A percentile compares a stretch with the other conserved stretches of the same genome.
Evolutionary conservation across 805 yeast genomes (phyloP).

Genomic region (Lachancea dasiensis): DNA sequence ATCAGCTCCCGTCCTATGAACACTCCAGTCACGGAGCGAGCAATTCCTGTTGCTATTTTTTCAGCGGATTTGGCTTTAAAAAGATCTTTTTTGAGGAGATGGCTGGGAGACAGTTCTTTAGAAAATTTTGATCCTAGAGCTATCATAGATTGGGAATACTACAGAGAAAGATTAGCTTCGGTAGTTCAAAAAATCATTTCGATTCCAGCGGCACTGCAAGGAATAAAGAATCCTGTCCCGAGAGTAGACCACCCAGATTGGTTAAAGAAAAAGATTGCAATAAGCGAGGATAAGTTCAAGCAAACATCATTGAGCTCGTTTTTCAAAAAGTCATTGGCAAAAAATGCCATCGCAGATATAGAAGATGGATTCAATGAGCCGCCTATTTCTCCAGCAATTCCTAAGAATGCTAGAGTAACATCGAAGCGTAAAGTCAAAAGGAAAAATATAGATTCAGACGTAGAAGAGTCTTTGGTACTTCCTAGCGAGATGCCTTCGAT

Average conservation of each 20-base stretch:
- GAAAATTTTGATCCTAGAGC: slow-evolving; percentile 81
- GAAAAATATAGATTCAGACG: slow-evolving; percentile 27
- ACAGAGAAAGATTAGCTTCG: slow-evolving; percentile 83
- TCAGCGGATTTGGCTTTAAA: slow-evolving; percentile 73
- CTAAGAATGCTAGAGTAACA: slow-evolving; percentile 34
- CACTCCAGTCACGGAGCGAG: slow-evolving; percentile 93
- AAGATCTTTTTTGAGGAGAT: slow-evolving; percentile 67
- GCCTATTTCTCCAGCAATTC: slow-evolving; percentile 18
- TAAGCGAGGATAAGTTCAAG: slow-evolving; percentile 58
- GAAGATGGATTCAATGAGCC: slow-evolving; percentile 58
- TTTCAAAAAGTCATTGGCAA: slow-evolving; percentile 43
- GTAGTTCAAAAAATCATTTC: slow-evolving; percentile 92
- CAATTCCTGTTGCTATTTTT: slow-evolving; percentile 93
- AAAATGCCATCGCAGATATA: slow-evolving; percentile 53
- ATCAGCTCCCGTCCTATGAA: slow-evolving; percentile 77
- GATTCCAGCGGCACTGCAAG: slow-evolving; percentile 95
- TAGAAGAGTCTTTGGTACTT: slow-evolving; percentile 40
- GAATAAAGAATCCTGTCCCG: slow-evolving; percentile 86
- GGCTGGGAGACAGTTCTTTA: slow-evolving; percentile 77
- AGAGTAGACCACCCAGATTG: slow-evolving; percentile 92
- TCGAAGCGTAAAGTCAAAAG: slow-evolving; percentile 32
- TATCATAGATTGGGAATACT: slow-evolving; percentile 91
- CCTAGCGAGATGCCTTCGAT: slow-evolving; percentile 53
- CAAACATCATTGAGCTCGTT: slow-evolving; percentile 61
- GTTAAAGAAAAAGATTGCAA: slow-evolving; percentile 61